Conservation (phyloP, 2,329 filamentous ascomycete species). For the Alternaria longipes region DNA sequence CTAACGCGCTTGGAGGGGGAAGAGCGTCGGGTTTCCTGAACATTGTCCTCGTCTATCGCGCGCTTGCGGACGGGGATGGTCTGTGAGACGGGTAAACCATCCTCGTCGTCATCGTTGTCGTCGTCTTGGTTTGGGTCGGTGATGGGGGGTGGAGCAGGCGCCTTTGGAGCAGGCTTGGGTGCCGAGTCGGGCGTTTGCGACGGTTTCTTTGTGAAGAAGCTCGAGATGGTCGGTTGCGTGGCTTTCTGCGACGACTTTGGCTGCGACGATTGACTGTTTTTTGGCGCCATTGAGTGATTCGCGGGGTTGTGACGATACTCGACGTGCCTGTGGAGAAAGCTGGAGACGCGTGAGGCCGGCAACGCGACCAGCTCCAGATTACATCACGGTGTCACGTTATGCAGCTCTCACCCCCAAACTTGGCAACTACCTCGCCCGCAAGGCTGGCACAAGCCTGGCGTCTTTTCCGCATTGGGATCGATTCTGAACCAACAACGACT, state of each 20-base stretch:
- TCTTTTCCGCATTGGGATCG: neutral
- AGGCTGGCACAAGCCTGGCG: neutral
- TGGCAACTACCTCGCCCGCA: neutral
- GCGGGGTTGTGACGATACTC: constrained; percentile 15
- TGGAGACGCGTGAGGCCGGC: constrained; percentile 26
- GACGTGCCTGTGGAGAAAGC: constrained; percentile 19
- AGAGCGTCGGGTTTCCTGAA: constrained; percentile 33
- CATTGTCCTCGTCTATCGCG: constrained; percentile 50
- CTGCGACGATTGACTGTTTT: constrained; percentile 44
- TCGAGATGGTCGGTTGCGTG: constrained; percentile 84
- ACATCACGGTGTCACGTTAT: constrained; percentile 39
- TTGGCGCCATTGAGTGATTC: constrained; percentile 47
- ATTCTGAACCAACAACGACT: neutral
- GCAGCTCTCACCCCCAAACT: neutral
- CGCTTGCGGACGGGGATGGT: constrained; percentile 36
- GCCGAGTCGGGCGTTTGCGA: constrained; percentile 46
- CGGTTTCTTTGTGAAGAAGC: constrained; percentile 73
- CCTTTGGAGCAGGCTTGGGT: constrained; percentile 21
- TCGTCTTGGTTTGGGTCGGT: constrained; percentile 10
- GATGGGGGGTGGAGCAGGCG: constrained; percentile 33
- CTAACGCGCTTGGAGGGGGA: constrained; percentile 53
- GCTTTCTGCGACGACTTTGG: constrained; percentile 58
- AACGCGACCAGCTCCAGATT: constrained; percentile 12
- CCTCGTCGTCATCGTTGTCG: constrained; percentile 27
- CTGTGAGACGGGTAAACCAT: constrained; percentile 20